Conservation (phyloP, 805 yeast species). For the Lipomyces orientalis region DNA sequence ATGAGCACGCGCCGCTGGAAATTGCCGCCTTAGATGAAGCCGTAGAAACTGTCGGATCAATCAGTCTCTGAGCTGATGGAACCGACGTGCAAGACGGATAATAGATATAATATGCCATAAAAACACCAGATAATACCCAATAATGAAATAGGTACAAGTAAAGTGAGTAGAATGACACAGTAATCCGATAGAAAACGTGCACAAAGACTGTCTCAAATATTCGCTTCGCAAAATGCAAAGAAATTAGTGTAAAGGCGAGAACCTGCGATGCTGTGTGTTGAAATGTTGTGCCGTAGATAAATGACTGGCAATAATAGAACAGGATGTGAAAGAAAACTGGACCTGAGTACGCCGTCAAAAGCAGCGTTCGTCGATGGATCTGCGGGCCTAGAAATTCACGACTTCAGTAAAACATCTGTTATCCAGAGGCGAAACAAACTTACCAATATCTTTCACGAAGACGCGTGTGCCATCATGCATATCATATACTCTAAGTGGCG, state of each 20-base stretch:
- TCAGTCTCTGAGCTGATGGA: neutral
- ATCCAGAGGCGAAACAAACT: neutral
- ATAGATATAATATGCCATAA: slow-evolving; percentile 58
- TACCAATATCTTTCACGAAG: slow-evolving; percentile 27
- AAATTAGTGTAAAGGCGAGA: slow-evolving; percentile 59
- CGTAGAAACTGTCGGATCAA: neutral
- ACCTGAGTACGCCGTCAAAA: slow-evolving; percentile 85
- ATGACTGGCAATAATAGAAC: slow-evolving; percentile 55
- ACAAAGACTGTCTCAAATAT: slow-evolving; percentile 84
- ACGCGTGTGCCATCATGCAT: slow-evolving; percentile 35
- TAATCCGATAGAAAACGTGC: slow-evolving; percentile 81
- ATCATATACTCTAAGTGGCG: slow-evolving; percentile 30
- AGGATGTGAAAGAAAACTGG: slow-evolving; percentile 81
- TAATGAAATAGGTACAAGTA: slow-evolving; percentile 89
- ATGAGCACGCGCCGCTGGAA: slow-evolving; percentile 16
- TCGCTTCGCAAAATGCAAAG: slow-evolving; percentile 82
- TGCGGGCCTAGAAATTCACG: slow-evolving; percentile 58
- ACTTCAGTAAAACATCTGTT: neutral
- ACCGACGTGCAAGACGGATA: slow-evolving; percentile 44
- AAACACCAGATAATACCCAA: slow-evolving; percentile 85
- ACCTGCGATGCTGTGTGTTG: slow-evolving; percentile 60
- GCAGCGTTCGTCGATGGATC: slow-evolving; percentile 87
- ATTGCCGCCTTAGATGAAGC: neutral
- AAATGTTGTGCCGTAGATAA: slow-evolving; percentile 46
- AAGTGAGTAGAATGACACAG: slow-evolving; percentile 88